Conservation (phyloP, 495 filamentous ascomycete genomes). For the Hapsidospora chrysogenum region DNA sequence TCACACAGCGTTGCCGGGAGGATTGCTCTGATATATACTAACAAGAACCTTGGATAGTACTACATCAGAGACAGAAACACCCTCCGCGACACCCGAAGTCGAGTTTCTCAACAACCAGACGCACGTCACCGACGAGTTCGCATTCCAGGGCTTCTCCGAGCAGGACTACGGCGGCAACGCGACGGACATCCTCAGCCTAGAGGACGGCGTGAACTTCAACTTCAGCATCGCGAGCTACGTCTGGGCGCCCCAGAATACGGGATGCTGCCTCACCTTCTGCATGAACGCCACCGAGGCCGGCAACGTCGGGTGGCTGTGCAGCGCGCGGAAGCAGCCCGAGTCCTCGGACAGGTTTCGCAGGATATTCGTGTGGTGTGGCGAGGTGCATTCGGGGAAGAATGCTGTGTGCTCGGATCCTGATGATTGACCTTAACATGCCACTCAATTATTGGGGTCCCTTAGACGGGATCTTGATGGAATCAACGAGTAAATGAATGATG, state of each 20-base stretch:
- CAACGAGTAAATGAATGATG: too few species aligned
- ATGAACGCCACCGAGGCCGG: neutral
- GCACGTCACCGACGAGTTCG: neutral
- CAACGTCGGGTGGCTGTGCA: neutral
- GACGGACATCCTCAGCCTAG: neutral
- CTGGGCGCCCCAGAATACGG: neutral
- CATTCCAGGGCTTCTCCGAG: neutral
- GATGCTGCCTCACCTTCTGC: neutral
- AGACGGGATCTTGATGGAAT: too few species aligned
- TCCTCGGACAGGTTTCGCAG: neutral
- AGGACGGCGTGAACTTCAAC: neutral
- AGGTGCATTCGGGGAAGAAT: neutral
- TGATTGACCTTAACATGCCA: too few species aligned
- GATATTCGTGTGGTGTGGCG: neutral
- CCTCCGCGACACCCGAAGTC: too few species aligned
- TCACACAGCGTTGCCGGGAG: too few species aligned
- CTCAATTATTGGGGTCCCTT: too few species aligned
- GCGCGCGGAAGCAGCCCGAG: neutral
- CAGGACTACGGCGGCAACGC: neutral
- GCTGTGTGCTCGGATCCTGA: too few species aligned
- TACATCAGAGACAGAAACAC: too few species aligned
- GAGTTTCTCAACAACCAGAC: slow-evolving; percentile 1
- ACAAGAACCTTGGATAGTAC: too few species aligned
- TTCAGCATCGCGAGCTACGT: neutral
- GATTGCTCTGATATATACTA: too few species aligned